phyloP scores from a whole-genome alignment of 2,329 filamentous ascomycete genomes.

The Fusarium chuoi region DNA sequence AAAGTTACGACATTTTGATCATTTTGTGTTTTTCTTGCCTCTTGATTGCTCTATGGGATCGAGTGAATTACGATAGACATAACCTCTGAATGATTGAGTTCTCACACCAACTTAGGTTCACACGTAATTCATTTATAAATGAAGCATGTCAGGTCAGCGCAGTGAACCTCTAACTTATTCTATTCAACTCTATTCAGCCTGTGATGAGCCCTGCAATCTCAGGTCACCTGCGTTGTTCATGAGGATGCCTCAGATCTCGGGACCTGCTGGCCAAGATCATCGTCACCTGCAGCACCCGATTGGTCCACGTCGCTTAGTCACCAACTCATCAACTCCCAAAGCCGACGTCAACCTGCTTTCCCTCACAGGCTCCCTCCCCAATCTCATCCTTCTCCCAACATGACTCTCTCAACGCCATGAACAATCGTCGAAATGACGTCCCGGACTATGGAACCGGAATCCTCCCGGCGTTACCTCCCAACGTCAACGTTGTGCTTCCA shows the following conservation, averaged over 20 bases:
- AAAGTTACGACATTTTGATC: conserved; percentile 4
- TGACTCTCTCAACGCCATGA: conserved; percentile 50
- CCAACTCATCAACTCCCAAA: conserved; percentile 1
- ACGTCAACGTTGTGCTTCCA: conserved; percentile 52
- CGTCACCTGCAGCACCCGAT: conserved; percentile 18
- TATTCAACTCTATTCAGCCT: background rate
- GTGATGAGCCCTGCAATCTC: background rate
- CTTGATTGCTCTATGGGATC: rapidly evolving
- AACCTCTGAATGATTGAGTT: too few relatives aligned
- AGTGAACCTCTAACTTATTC: too few relatives aligned
- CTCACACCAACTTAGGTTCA: background rate
- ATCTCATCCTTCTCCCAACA: conserved; percentile 30
- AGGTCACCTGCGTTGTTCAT: conserved; percentile 13
- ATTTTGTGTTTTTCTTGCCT: background rate
- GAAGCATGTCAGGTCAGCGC: rapidly evolving
- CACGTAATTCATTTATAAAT: rapidly evolving
- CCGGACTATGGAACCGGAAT: conserved; percentile 47
- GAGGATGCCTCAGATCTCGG: conserved; percentile 27
- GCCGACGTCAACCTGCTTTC: conserved; percentile 1
- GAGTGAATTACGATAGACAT: background rate
- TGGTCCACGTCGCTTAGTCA: conserved; percentile 40
- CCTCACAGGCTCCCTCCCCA: background rate
- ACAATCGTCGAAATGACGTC: conserved; percentile 48
- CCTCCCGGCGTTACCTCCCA: conserved; percentile 58
- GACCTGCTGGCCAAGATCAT: conserved; percentile 9